phyloP scores from a whole-genome alignment of 1,284 basidiomycete species.

The Trametes pubescens region DNA sequence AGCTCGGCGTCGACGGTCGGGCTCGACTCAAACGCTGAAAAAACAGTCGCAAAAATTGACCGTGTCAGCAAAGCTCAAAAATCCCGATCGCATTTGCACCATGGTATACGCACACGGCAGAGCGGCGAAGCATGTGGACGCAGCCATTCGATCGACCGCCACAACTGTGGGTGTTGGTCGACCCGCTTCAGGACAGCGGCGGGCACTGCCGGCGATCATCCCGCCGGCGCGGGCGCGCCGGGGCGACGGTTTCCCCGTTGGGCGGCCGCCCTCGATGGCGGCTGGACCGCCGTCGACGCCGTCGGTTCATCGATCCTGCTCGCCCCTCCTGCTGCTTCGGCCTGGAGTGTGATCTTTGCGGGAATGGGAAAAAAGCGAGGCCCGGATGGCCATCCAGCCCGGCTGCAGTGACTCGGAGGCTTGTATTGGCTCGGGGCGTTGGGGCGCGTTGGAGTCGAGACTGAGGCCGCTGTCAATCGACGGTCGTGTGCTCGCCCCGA shows the following conservation, averaged over 20 bases:
- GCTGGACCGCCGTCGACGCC: not conserved
- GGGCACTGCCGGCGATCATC: slow-evolving; percentile 6
- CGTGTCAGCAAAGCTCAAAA: not conserved
- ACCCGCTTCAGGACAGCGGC: not conserved
- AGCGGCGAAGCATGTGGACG: slow-evolving; percentile 2
- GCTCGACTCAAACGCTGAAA: not conserved
- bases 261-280: not conserved
- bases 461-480: not conserved
- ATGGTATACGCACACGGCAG: not conserved
- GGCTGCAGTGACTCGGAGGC: too few species aligned
- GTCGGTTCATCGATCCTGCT: not conserved
- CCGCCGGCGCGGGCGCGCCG: slow-evolving; percentile 1
- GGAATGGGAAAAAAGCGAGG: not conserved
- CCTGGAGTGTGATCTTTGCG: not conserved
- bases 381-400: not conserved
- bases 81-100: not conserved
- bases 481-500: not conserved
- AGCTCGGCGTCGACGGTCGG: not conserved
- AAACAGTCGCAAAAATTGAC: not conserved
- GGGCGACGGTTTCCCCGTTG: not conserved
- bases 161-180: not conserved
- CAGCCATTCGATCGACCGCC: slow-evolving; percentile 9
- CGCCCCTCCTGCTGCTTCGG: not conserved
- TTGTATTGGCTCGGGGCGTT: not conserved
- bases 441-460: not conserved